A percentile compares a stretch with the other conserved stretches of the same genome.
phyloP scores from a whole-genome alignment of 2,329 filamentous ascomycete genomes.

The Stagonosporopsis chrysanthemi region DNA sequence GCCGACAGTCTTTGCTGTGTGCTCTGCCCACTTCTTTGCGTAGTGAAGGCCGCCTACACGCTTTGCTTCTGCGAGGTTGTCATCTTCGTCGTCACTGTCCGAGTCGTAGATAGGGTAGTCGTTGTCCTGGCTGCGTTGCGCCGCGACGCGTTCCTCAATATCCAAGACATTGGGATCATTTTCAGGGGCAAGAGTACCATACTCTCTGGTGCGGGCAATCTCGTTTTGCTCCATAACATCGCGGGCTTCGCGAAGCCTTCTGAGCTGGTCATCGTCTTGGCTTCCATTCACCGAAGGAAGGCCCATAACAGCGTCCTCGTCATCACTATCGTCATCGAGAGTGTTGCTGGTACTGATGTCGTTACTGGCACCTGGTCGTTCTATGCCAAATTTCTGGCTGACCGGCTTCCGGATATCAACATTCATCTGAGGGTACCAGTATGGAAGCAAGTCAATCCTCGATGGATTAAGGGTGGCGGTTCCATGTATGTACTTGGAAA shows the following conservation, averaged over 20 bases:
- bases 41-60: slow-evolving; percentile 80
- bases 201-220: slow-evolving; percentile 57
- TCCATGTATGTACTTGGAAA: slow-evolving; percentile 98
- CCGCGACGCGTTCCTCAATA: slow-evolving; percentile 82
- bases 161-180: slow-evolving; percentile 64
- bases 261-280: slow-evolving; percentile 55
- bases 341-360: slow-evolving; percentile 80
- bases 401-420: slow-evolving; percentile 94
- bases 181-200: slow-evolving; percentile 51
- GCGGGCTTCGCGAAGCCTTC: slow-evolving; percentile 58
- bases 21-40: slow-evolving; percentile 61
- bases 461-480: slow-evolving; percentile 86
- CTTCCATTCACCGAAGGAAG: slow-evolving; percentile 40
- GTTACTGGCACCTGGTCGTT: slow-evolving; percentile 75
- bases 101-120: slow-evolving; percentile 93
- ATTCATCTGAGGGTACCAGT: slow-evolving; percentile 99
- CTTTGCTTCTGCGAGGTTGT: slow-evolving; percentile 77
- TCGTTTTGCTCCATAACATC: slow-evolving; percentile 61
- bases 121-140: slow-evolving; percentile 69
- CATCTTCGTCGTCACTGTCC: slow-evolving; percentile 80
- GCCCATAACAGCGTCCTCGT: slow-evolving; percentile 54
- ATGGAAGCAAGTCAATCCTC: slow-evolving; percentile 88
- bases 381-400: slow-evolving; percentile 89
- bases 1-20: slow-evolving; percentile 59
- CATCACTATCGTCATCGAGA: slow-evolving; percentile 76